Evolutionary conservation across 2,329 filamentous ascomycete genomes (phyloP).

Genomic region (Ophiosphaerella narmari): DNA sequence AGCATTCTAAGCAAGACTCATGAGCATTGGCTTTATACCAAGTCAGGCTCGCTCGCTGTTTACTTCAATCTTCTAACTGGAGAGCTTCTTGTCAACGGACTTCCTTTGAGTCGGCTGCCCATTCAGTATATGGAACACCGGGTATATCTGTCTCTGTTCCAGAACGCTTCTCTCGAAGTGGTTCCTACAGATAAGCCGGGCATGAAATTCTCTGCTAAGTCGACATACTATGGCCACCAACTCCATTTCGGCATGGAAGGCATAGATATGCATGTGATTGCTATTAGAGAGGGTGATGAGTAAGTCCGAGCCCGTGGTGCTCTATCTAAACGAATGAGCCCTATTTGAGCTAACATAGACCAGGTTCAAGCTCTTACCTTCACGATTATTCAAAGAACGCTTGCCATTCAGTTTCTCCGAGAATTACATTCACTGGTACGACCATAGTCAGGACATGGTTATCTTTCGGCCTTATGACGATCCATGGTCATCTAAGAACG

Average conservation of each 20-base stretch:
- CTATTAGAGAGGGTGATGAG: not conserved
- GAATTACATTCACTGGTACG: constrained; percentile 35
- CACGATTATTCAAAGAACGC: constrained; percentile 20
- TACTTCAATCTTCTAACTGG: constrained; percentile 59
- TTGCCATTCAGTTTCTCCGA: constrained; percentile 41
- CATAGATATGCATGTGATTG: constrained; percentile 28
- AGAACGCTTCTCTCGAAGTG: constrained; percentile 48
- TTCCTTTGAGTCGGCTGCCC: constrained; percentile 56
- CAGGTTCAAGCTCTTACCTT: constrained; percentile 44
- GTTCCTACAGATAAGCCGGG: constrained; percentile 46
- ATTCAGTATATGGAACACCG: constrained; percentile 48
- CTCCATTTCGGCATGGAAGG: constrained; percentile 46
- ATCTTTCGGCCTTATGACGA: constrained; percentile 11
- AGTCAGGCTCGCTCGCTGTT: constrained; percentile 9
- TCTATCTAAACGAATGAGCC: too few species aligned
- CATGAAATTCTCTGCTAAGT: constrained; percentile 50
- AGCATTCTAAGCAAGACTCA: constrained; percentile 3
- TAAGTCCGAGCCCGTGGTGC: too few species aligned
- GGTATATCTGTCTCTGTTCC: constrained; percentile 54
- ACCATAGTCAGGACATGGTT: constrained; percentile 12
- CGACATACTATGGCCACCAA: constrained; percentile 13
- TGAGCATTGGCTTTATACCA: constrained; percentile 42
- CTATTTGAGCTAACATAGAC: not conserved
- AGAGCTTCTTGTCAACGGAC: constrained; percentile 58
- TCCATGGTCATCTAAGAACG: constrained; percentile 8